Percentiles rank a stretch among this genome's conserved stretches.
Conservation (phyloP, 140 eudicot genomes). For the Bidens hawaiensis region DNA sequence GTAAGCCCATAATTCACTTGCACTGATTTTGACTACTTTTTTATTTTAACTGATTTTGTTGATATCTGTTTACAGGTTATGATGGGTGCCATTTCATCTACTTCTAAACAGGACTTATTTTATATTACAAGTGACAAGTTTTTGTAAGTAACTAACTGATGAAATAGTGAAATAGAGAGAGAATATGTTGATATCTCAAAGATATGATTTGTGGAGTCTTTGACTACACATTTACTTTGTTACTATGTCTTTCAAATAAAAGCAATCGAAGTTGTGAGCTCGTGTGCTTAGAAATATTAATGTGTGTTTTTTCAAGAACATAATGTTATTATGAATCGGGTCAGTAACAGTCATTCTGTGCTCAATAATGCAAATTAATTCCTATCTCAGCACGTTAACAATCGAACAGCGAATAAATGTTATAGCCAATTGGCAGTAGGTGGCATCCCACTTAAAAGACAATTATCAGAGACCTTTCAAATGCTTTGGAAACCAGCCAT, state of each 20-base stretch:
- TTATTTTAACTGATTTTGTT: neutral
- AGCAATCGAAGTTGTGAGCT: constrained; percentile 13
- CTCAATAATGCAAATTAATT: neutral
- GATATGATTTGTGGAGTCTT: constrained; percentile 12
- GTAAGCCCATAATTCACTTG: constrained; percentile 38
- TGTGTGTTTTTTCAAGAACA: constrained; percentile 13
- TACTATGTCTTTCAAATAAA: constrained; percentile 17
- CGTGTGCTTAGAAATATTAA: constrained; percentile 2
- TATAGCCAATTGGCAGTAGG: no score
- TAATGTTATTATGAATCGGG: neutral
- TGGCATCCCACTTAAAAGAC: no score
- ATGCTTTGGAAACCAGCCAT: no score
- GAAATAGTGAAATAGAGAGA: constrained; percentile 14
- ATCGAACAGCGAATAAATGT: constrained; percentile 8
- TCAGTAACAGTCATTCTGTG: constrained; percentile 15
- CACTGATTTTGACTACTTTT: neutral
- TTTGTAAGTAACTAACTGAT: constrained; percentile 35
- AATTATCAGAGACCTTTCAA: no score
- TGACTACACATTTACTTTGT: neutral
- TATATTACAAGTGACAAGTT: constrained; percentile 18
- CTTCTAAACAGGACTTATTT: constrained; percentile 25
- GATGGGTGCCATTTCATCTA: constrained; percentile 79
- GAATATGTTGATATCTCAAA: constrained; percentile 23
- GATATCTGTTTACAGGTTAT: constrained; percentile 47
- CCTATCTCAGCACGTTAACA: neutral